These are phyloP conservation scores for Linderniella brevidens DNA, from an alignment of 257 asterid genomes.

Conservation along the genomic window DNA sequence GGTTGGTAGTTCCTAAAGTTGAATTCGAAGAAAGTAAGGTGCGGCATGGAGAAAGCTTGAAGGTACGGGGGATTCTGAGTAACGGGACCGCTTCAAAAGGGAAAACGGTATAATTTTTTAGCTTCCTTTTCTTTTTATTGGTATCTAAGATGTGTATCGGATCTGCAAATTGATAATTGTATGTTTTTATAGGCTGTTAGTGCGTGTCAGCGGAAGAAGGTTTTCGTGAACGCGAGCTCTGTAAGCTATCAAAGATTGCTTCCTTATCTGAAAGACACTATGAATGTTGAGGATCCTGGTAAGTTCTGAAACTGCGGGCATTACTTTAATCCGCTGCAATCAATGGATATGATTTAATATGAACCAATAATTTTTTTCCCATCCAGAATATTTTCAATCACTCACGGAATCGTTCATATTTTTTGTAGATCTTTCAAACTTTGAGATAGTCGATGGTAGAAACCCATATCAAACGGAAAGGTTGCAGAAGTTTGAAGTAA, in stretches of 20 bases:
- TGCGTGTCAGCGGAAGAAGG: slow-evolving; percentile 19
- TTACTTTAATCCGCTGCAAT: neutral
- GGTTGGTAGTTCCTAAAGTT: too few relatives aligned
- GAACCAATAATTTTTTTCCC: neutral
- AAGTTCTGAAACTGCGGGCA: neutral
- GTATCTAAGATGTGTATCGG: too few relatives aligned
- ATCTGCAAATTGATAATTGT: neutral
- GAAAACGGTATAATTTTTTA: too few relatives aligned
- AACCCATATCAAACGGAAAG: slow-evolving; percentile 12
- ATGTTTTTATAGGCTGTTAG: slow-evolving; percentile 21
- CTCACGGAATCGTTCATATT: neutral
- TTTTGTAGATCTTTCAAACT: slow-evolving; percentile 25
- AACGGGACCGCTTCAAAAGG: too few relatives aligned
- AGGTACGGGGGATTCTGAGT: too few relatives aligned
- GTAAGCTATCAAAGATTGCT: slow-evolving; percentile 67
- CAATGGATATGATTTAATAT: too few relatives aligned
- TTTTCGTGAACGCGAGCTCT: slow-evolving; percentile 41
- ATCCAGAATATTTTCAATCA: slow-evolving; percentile 1
- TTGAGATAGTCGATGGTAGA: slow-evolving; percentile 20
- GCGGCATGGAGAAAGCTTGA: too few relatives aligned
- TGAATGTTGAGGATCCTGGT: slow-evolving; percentile 35
- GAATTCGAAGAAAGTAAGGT: too few relatives aligned
- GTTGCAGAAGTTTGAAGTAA: slow-evolving; percentile 11
- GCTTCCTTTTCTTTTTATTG: too few relatives aligned
- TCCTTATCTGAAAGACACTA: slow-evolving; percentile 41